These are phyloP conservation scores for Corinectria fuckeliana DNA, from an alignment of 2,329 filamentous ascomycete genomes.

Conservation along the genomic window DNA sequence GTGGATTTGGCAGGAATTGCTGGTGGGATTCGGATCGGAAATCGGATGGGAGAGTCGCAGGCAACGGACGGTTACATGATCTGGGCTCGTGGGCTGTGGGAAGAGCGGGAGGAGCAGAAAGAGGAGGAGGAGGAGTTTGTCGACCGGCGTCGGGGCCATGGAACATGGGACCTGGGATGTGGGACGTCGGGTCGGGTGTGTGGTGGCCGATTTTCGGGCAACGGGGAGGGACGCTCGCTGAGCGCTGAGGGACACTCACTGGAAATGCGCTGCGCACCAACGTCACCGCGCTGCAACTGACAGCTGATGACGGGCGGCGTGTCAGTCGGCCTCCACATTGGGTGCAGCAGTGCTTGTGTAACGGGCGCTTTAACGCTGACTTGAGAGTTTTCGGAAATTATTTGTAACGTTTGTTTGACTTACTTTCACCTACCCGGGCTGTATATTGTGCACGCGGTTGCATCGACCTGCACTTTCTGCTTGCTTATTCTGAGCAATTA, in stretches of 20 bases:
- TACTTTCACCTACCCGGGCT: too few species aligned
- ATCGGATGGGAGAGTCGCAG: slow-evolving; percentile 2
- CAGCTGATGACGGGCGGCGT: too few species aligned
- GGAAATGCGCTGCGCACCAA: slow-evolving; percentile 12
- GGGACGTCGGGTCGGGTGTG: too few species aligned
- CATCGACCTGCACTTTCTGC: too few species aligned
- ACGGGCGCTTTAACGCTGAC: too few species aligned
- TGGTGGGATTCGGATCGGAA: background rate
- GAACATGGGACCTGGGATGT: slow-evolving; percentile 22
- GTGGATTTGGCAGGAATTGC: slow-evolving; percentile 5
- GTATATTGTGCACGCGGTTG: too few species aligned
- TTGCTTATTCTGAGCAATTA: too few species aligned
- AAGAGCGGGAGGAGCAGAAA: slow-evolving; percentile 26
- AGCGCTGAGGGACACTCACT: background rate
- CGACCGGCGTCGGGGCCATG: slow-evolving; percentile 31
- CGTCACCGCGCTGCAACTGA: slow-evolving; percentile 26
- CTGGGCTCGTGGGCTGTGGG: slow-evolving; percentile 19
- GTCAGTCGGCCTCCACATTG: too few species aligned
- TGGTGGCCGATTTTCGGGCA: slow-evolving; percentile 29
- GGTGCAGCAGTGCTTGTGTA: too few species aligned
- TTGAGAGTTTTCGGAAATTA: too few species aligned
- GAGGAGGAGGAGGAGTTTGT: slow-evolving; percentile 24
- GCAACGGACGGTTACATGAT: slow-evolving; percentile 30
- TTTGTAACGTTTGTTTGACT: too few species aligned
- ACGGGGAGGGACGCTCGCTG: slow-evolving; percentile 17